These are phyloP conservation scores for Carallia pectinifolia DNA, from an alignment of 345 rosid genomes.

Conservation along the genomic window DNA sequence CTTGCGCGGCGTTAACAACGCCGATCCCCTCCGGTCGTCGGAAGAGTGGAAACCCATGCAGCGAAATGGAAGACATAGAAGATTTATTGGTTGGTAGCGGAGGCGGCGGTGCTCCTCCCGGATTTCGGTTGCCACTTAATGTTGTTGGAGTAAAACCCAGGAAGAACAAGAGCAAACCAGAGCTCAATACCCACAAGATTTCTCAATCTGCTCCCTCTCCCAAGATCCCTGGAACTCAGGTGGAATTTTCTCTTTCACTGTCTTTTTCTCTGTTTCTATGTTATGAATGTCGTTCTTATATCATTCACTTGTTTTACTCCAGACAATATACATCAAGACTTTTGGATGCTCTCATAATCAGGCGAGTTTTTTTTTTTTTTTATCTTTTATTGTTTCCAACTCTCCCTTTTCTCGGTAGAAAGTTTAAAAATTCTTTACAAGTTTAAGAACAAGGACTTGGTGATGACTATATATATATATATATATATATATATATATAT, in stretches of 20 bases:
- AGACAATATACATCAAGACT: slow-evolving; percentile 81
- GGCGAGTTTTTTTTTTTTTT: slow-evolving; percentile 39
- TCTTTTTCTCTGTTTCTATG: background rate
- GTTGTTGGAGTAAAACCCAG: slow-evolving; percentile 53
- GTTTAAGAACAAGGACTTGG: background rate
- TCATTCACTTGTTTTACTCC: slow-evolving; percentile 17
- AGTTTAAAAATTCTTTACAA: background rate
- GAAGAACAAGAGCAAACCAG: slow-evolving; percentile 42
- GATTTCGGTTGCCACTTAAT: slow-evolving; percentile 67
- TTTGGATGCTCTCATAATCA: slow-evolving; percentile 96
- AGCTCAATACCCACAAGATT: slow-evolving; percentile 14
- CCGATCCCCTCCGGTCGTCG: too few species aligned
- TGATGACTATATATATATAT: background rate
- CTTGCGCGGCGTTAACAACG: too few species aligned
- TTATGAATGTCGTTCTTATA: background rate
- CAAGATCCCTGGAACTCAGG: slow-evolving; percentile 84
- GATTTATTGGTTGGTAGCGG: slow-evolving; percentile 56
- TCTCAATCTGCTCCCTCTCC: slow-evolving; percentile 38
- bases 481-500: too few species aligned
- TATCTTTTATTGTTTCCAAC: background rate
- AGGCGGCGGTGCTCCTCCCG: slow-evolving; percentile 58
- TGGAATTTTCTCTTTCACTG: slow-evolving; percentile 14
- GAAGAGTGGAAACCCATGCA: too few species aligned
- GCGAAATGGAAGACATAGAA: slow-evolving; percentile 79
- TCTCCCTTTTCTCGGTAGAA: background rate